Evolutionary conservation across 495 filamentous ascomycete genomes (phyloP), one percentile per base, ranked within the genome.

Genomic region (Stereocaulon alpinum): DNA sequence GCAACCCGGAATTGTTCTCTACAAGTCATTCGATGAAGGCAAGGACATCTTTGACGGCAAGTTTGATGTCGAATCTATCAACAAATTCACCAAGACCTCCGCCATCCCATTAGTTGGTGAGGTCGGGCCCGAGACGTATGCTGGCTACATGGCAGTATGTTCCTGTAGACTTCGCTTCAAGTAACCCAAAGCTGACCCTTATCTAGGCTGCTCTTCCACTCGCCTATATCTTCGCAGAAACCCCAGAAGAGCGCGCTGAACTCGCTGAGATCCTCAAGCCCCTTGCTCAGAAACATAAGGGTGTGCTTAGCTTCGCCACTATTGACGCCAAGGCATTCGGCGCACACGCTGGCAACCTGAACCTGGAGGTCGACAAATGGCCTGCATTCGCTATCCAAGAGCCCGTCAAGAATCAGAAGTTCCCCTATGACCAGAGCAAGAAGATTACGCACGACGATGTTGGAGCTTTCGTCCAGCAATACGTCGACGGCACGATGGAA

Each of bases 311-410:
- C 84, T 90, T 97, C 72, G 93, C 91, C 61, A 97, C 93, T 64
- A 96, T 99, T 67, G 93, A 99, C 70, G 94, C 93, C 65, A 88
- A 88, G 73, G 77, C 89, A 34, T 99, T 91, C 69, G 94, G 94
- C 70, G 89, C 92, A 61, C 93, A 99, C 76, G 93, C 88, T 61
- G 83, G 82, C 65, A 99, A 99, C 80, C 82, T 99, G 50, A 99
- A 99, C 82, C 88, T 99, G 40, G 89, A 96, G 78, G 80, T 87
- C 58, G 86, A 88, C 75, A 87, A 87, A 70, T 99, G 91, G 85
- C 93, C 93, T 45, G 88, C 93, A 41, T 97, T 99, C 73, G 93
- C 91, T 67, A 97, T 99, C 74, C 93, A 99, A 75, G 89, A 96
- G 67, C 90, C 86, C 9, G 80, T 79, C 70, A 97, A 96, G 82